phyloP scores from a whole-genome alignment of 345 rosid genomes.

The Iberis pinnata region DNA sequence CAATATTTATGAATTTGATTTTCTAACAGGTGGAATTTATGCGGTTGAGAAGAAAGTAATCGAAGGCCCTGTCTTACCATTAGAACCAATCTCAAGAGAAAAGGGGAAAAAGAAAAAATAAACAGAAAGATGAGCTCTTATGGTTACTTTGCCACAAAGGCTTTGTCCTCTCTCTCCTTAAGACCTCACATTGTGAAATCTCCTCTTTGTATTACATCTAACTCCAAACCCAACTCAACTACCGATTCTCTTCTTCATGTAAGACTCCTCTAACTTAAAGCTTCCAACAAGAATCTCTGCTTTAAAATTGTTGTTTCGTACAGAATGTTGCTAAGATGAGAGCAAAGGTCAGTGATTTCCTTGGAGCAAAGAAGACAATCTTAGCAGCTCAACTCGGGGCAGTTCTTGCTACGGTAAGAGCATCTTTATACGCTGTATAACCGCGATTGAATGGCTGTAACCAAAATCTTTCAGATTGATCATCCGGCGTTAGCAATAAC shows the following conservation, averaged over 20 bases:
- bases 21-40: slow-evolving; percentile 12
- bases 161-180: slow-evolving; percentile 35
- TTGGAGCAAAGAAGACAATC: slow-evolving; percentile 35
- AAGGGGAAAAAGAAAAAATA: slow-evolving; percentile 22
- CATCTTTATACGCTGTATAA: neutral
- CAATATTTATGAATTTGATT: too few relatives aligned
- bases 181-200: slow-evolving; percentile 22
- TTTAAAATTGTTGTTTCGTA: neutral
- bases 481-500: slow-evolving; percentile 74
- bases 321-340: slow-evolving; percentile 30
- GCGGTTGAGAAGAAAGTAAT: neutral
- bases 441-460: neutral
- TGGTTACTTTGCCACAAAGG: slow-evolving; percentile 31
- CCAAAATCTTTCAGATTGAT: slow-evolving; percentile 40
- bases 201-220: slow-evolving; percentile 24
- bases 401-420: slow-evolving; percentile 44
- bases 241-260: slow-evolving; percentile 28
- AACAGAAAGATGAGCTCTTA: slow-evolving; percentile 17
- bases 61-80: slow-evolving; percentile 16
- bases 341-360: slow-evolving; percentile 14
- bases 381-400: slow-evolving; percentile 52
- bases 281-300: neutral
- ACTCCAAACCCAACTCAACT: slow-evolving; percentile 20
- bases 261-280: slow-evolving; percentile 1
- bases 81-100: slow-evolving; percentile 21